phyloP scores from a whole-genome alignment of 345 rosid genomes.

The Microcos paniculata region DNA sequence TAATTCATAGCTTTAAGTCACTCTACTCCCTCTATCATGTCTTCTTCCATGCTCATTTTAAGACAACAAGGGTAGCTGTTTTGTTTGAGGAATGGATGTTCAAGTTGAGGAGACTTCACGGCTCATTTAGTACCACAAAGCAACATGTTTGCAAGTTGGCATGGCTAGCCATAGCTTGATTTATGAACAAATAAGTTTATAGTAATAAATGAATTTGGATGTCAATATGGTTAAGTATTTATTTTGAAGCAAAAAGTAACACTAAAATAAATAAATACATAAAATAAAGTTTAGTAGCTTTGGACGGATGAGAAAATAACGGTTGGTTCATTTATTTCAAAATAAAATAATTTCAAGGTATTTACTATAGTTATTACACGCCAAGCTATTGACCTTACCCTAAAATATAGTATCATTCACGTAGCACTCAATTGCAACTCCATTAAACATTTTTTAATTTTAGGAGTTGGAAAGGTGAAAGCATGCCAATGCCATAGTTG shows the following conservation, averaged over 20 bases:
- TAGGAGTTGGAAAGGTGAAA: background rate
- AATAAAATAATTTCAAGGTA: background rate
- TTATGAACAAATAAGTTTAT: background rate
- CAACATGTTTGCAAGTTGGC: background rate
- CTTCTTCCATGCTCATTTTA: too few relatives aligned
- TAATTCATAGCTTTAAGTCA: too few relatives aligned
- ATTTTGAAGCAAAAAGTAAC: too few relatives aligned
- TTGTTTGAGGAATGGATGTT: too few relatives aligned
- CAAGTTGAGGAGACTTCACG: background rate
- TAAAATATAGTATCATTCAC: background rate
- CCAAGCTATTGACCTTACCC: background rate
- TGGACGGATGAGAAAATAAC: background rate
- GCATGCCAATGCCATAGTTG: background rate
- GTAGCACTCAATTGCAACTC: background rate
- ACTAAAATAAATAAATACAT: background rate
- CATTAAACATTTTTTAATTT: background rate
- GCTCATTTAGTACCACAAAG: too few relatives aligned
- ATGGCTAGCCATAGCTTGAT: background rate
- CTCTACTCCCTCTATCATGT: too few relatives aligned
- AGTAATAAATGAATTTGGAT: background rate
- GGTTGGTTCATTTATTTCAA: background rate
- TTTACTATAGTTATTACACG: background rate
- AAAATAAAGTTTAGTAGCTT: background rate
- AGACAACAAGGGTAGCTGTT: too few relatives aligned
- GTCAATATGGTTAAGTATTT: background rate